phyloP scores from a whole-genome alignment of 805 yeast species.

The Candida nanaspora region DNA sequence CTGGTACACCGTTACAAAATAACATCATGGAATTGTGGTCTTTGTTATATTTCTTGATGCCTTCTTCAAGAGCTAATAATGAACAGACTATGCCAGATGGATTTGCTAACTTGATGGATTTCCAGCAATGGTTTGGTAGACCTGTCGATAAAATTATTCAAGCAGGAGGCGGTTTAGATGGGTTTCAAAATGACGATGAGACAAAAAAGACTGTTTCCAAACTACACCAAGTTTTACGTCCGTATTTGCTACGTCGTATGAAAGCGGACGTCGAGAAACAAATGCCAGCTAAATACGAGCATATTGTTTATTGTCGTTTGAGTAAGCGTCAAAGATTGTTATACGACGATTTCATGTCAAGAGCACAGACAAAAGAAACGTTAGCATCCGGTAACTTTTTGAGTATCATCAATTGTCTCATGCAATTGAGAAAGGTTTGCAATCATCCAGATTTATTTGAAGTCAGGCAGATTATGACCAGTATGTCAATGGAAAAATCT shows the following conservation, averaged over 20 bases:
- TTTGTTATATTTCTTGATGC: slow-evolving; percentile 89
- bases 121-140: slow-evolving; percentile 97
- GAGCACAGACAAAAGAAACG: slow-evolving; percentile 93
- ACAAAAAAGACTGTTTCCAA: slow-evolving; percentile 80
- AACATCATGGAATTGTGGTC: slow-evolving; percentile 97
- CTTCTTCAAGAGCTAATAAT: slow-evolving; percentile 57
- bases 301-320: slow-evolving; percentile 82
- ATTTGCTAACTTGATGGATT: slow-evolving; percentile 91
- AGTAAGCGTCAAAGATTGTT: slow-evolving; percentile 88
- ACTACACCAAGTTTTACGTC: slow-evolving; percentile 88
- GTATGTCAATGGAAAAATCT: slow-evolving; percentile 67
- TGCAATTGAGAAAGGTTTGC: slow-evolving; percentile 96
- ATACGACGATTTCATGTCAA: slow-evolving; percentile 94
- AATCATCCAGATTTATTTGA: slow-evolving; percentile 96
- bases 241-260: slow-evolving; percentile 82
- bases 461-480: slow-evolving; percentile 89
- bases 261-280: slow-evolving; percentile 97
- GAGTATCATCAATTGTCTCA: slow-evolving; percentile 91
- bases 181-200: slow-evolving; percentile 53
- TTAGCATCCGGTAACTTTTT: slow-evolving; percentile 90
- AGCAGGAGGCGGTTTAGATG: slow-evolving; percentile 39
- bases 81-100: slow-evolving; percentile 82
- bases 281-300: slow-evolving; percentile 98
- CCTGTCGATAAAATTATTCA: slow-evolving; percentile 93
- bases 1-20: slow-evolving; percentile 97